phyloP scores from a whole-genome alignment of 2,329 filamentous ascomycete species.

The Colletotrichum tabaci region DNA sequence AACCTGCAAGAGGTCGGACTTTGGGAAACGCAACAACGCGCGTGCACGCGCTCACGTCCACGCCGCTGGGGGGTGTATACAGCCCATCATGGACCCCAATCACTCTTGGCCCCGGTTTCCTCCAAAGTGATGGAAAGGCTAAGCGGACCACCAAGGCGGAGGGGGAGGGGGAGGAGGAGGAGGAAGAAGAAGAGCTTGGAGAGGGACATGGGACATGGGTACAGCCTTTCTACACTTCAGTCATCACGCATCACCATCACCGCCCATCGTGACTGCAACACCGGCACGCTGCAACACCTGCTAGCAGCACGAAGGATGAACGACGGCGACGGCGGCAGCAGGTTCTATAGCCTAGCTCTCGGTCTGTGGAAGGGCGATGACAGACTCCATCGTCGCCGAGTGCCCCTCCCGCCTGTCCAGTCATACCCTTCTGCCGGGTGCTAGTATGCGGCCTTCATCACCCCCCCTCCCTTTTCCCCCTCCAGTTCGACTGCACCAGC shows the following conservation, averaged over 20 bases:
- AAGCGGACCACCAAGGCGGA: conserved; percentile 12
- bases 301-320: neutral
- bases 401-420: neutral
- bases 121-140: neutral
- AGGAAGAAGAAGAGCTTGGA: neutral
- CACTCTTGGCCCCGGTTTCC: neutral
- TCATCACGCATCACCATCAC: conserved; percentile 13
- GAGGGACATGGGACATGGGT: conserved; percentile 7
- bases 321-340: conserved; percentile 8
- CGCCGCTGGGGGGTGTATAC: conserved; percentile 1
- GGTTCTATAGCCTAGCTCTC: neutral
- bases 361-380: neutral
- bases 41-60: neutral
- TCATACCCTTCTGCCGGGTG: neutral
- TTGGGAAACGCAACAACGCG: conserved; percentile 6
- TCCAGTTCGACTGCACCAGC: conserved; percentile 7
- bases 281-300: conserved; percentile 1
- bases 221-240: conserved; percentile 17
- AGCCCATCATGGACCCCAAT: conserved; percentile 1
- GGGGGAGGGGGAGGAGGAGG: neutral
- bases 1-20: conserved; percentile 1
- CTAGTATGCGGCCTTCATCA: neutral
- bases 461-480: neutral
- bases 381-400: neutral
- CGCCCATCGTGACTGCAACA: conserved; percentile 7